These are phyloP conservation scores for Gamsiella multidivaricata DNA, from an alignment of 192 early-diverging fungal genomes.

Conservation along the genomic window DNA sequence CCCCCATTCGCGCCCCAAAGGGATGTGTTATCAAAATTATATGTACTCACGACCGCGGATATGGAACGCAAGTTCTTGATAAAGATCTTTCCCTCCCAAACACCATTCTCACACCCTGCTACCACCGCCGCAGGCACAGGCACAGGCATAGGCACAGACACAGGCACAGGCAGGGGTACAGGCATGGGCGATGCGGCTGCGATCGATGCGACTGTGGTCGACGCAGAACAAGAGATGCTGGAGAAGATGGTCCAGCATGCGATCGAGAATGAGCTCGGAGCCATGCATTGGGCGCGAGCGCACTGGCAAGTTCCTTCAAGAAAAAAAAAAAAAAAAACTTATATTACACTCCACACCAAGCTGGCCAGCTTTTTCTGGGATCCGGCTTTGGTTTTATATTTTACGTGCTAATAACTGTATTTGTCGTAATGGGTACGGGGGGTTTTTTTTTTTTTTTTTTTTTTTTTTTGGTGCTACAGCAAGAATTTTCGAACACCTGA, in stretches of 20 bases:
- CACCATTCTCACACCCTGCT: slow-evolving; percentile 10
- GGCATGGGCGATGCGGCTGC: too few relatives aligned
- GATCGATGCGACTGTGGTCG: neutral
- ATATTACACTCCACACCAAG: too few relatives aligned
- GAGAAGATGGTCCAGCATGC: slow-evolving; percentile 14
- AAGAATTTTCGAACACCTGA: neutral
- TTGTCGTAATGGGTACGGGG: too few relatives aligned
- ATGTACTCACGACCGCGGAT: slow-evolving; percentile 2
- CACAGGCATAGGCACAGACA: too few relatives aligned
- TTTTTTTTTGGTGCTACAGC: slow-evolving; percentile 1
- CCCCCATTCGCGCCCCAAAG: neutral
- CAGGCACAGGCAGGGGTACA: too few relatives aligned
- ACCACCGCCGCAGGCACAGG: neutral
- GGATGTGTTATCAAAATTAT: slow-evolving; percentile 13
- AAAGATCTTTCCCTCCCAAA: slow-evolving; percentile 12
- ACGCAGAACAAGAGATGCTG: neutral
- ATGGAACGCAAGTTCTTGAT: slow-evolving; percentile 7
- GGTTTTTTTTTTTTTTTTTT: slow-evolving; percentile 13
- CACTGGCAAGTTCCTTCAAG: slow-evolving; percentile 8
- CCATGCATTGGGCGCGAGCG: slow-evolving; percentile 10
- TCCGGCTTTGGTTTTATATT: too few relatives aligned
- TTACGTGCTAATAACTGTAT: too few relatives aligned
- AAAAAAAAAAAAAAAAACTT: neutral
- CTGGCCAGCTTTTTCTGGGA: neutral
- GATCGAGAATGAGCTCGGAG: slow-evolving; percentile 35